A percentile compares a stretch with the other conserved stretches of the same genome.
phyloP scores from a whole-genome alignment of 345 rosid species.

The Cardamine resedifolia region DNA sequence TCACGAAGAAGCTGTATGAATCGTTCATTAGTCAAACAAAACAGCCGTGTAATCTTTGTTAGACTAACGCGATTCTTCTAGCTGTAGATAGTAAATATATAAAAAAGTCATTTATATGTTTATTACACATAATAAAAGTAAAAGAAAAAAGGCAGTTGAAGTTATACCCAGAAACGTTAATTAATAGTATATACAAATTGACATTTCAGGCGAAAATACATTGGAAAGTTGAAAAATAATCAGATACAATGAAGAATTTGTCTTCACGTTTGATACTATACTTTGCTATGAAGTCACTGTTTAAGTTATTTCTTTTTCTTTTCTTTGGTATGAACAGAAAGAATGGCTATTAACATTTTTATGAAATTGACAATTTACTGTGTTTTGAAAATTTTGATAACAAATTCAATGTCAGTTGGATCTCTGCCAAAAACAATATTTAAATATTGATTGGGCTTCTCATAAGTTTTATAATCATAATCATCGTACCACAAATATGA shows the following conservation, averaged over 20 bases:
- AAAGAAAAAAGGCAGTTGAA: not conserved
- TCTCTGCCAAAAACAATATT: not conserved
- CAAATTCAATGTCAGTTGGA: not conserved
- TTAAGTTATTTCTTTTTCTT: not conserved
- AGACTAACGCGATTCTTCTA: constrained; percentile 31
- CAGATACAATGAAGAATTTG: constrained; percentile 1
- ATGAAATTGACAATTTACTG: not conserved
- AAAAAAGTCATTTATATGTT: not conserved
- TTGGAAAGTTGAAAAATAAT: not conserved
- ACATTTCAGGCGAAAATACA: not conserved
- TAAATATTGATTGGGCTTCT: not conserved
- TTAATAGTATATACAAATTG: not conserved
- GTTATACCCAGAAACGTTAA: not conserved
- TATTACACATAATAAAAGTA: not conserved
- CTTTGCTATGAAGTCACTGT: constrained; percentile 20
- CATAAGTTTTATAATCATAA: not conserved
- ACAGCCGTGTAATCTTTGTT: constrained; percentile 36
- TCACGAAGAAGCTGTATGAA: constrained; percentile 26
- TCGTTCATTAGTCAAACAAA: constrained; percentile 36
- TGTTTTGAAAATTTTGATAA: not conserved
- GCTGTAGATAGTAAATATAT: constrained; percentile 19
- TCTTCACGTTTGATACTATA: constrained; percentile 22
- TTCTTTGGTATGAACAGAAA: no score
- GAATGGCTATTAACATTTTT: not conserved
- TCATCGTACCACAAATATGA: not conserved